Base-by-base conservation (phyloP, 2,329 filamentous ascomycete species). In the Trichoderma harzianum region DNA sequence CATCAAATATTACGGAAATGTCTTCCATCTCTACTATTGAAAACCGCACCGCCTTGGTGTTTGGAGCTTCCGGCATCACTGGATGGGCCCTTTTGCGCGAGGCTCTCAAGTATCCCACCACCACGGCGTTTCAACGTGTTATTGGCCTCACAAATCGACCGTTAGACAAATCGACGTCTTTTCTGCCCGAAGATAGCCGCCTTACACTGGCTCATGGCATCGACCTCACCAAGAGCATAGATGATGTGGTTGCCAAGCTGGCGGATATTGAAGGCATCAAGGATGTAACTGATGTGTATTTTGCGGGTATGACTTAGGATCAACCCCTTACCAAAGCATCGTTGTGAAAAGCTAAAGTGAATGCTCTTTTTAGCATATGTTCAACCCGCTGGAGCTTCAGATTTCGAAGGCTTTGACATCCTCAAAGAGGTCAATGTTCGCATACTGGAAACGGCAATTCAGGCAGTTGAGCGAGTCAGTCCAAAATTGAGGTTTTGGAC, bases 31-130 rank as follows among this genome's bases (percentile, higher is more conserved):
- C 68, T 57, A 18, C 47, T 3, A 26, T 43, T 26, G 60, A 47
- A 11, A 30, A 70, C 24, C 68, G 68, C 43, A 64, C 60, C 68
- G 68, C 60, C 24, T 57, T 70, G 43, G 68, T 70, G 21, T 64
- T 70, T 58, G 68, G 68, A 57, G 68, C 68, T 30, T 70, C 68
- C 26, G 68, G 68, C 11, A 70, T 70, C 21, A 70, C 68, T n/a
- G 68, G 68, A 64, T 70, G 68, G 68, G 68, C 68, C 8, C 53
- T 70, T 26, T 12, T 64, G 32, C 68, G 68, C 26, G 68, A 70
- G 36, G 68, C 68, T 12, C 61, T 70, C 5, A 21, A 55, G 7
- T 70, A 70, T 58, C 68, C 68, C 8, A 64, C 68, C 1, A 1
- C 60, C 5, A 57, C 60, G 14, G 26, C 68, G 8, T 70, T 64